These are phyloP conservation scores for Botryotinia globosa DNA, from an alignment of 2,329 filamentous ascomycete genomes.

Conservation along the genomic window DNA sequence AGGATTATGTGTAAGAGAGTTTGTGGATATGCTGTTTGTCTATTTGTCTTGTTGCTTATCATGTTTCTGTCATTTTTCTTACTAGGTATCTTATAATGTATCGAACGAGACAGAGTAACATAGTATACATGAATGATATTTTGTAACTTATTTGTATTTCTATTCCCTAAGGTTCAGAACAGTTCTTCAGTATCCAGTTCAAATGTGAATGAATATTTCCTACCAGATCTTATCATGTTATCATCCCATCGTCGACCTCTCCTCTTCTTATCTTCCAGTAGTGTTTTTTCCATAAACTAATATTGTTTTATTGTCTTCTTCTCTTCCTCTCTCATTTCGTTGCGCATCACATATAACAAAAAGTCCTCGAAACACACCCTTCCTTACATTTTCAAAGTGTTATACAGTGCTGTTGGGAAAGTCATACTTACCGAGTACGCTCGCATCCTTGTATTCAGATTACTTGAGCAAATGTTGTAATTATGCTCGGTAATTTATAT, in stretches of 20 bases:
- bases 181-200: not conserved
- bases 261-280: not conserved
- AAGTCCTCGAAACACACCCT: too few species aligned
- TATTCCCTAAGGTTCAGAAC: not conserved
- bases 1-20: constrained; percentile 5
- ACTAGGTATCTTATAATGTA: not conserved
- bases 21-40: not conserved
- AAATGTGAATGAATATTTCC: not conserved
- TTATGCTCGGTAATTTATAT: not conserved
- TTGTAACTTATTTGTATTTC: not conserved
- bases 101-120: not conserved
- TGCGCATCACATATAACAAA: too few species aligned
- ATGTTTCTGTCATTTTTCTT: not conserved
- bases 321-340: too few species aligned
- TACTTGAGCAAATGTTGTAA: not conserved
- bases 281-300: not conserved
- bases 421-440: not conserved
- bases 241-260: not conserved
- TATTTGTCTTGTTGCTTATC: not conserved
- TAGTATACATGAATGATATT: not conserved
- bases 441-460: not conserved
- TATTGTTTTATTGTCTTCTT: not conserved
- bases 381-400: too few species aligned
- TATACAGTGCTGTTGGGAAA: not conserved
- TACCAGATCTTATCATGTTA: not conserved